These are phyloP conservation scores for Mallotus repandus DNA, from an alignment of 441 rosid species.

Conservation along the genomic window DNA sequence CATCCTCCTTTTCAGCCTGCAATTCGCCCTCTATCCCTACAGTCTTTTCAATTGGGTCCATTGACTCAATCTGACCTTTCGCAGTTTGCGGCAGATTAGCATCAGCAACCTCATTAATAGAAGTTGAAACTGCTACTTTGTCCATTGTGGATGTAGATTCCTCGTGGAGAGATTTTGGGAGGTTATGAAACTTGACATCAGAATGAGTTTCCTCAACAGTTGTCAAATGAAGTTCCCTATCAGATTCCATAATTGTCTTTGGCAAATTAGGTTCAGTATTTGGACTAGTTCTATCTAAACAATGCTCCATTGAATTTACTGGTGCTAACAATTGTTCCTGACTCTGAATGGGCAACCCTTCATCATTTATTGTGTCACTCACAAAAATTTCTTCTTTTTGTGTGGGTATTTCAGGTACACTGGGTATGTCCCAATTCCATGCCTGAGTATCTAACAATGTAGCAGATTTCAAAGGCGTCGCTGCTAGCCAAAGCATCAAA, in stretches of 20 bases:
- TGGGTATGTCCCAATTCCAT: conserved; percentile 53
- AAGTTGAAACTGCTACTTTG: conserved; percentile 27
- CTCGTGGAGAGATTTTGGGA: conserved; percentile 24
- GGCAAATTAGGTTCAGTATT: conserved; percentile 54
- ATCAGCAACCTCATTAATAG: conserved; percentile 35
- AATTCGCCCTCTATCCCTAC: conserved; percentile 43
- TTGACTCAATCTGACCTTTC: conserved; percentile 37
- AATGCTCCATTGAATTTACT: conserved; percentile 35
- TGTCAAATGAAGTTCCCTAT: conserved; percentile 42
- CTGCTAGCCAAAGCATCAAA: conserved; percentile 89
- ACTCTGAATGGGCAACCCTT: conserved; percentile 36
- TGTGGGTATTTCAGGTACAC: conserved; percentile 36
- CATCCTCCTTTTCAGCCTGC: conserved; percentile 54
- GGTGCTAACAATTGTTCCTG: conserved; percentile 32
- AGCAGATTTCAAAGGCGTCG: conserved; percentile 85
- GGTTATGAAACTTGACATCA: conserved; percentile 20
- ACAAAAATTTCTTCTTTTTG: conserved; percentile 41
- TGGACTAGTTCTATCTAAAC: conserved; percentile 36
- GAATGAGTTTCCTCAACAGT: conserved; percentile 43
- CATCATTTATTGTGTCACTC: conserved; percentile 35
- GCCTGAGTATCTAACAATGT: conserved; percentile 49
- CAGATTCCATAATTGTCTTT: conserved; percentile 52
- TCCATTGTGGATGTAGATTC: conserved; percentile 32
- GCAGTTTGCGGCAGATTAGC: conserved; percentile 35
- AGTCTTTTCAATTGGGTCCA: conserved; percentile 53